phyloP scores from a whole-genome alignment of 495 filamentous ascomycete genomes.

The Penicillium paradoxum region DNA sequence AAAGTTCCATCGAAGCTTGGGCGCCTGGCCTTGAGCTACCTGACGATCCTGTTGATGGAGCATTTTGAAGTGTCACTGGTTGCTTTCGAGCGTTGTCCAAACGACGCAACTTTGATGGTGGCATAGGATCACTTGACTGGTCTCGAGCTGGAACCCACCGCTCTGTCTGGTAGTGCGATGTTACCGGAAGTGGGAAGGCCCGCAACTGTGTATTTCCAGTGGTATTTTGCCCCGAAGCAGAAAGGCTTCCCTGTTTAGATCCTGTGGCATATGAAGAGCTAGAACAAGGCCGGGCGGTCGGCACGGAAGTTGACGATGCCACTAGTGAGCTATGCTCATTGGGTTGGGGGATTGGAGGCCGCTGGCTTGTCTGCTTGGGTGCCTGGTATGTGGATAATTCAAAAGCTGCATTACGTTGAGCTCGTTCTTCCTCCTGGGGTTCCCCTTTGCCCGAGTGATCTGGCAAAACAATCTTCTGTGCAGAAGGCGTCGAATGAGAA shows the following conservation, averaged over 20 bases:
- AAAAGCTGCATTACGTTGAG: neutral
- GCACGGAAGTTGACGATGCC: neutral
- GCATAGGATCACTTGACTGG: neutral
- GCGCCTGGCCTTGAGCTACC: too few species aligned
- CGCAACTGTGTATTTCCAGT: neutral
- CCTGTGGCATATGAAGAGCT: neutral
- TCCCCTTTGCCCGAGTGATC: too few species aligned
- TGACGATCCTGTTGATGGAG: neutral
- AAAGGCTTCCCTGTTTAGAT: neutral
- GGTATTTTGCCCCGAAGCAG: neutral
- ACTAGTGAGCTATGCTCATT: neutral
- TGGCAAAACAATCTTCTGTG: neutral
- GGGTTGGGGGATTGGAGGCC: neutral
- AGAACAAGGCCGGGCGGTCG: neutral
- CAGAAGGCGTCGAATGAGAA: neutral
- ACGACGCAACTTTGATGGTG: neutral
- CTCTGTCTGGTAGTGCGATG: neutral
- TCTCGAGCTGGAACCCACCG: neutral
- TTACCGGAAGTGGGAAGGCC: neutral
- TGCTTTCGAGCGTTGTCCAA: neutral
- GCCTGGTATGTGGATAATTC: neutral
- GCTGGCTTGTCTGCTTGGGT: neutral
- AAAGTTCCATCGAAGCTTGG: neutral
- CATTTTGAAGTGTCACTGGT: neutral
- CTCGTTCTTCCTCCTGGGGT: neutral